These are phyloP conservation scores for Sambucus nigra DNA, from an alignment of 129 eudicot genomes.

Conservation along the genomic window DNA sequence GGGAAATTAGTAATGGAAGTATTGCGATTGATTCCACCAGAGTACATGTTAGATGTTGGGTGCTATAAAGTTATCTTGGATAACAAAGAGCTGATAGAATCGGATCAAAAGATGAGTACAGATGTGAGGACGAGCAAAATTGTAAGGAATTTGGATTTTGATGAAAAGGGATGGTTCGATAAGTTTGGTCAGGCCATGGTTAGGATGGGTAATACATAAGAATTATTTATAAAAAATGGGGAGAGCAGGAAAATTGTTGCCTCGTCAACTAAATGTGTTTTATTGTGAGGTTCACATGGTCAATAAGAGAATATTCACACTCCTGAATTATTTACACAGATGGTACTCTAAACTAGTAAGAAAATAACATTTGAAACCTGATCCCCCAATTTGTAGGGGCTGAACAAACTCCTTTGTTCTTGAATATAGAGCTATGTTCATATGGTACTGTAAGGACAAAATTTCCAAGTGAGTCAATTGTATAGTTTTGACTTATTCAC, in stretches of 20 bases:
- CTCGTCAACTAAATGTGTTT: constrained; percentile 14
- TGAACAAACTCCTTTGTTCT: too few species aligned
- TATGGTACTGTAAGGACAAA: too few species aligned
- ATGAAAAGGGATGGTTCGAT: constrained; percentile 14
- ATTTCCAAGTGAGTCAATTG: too few species aligned
- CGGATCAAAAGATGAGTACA: constrained; percentile 15
- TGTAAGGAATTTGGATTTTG: constrained; percentile 9
- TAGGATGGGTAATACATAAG: constrained; percentile 17
- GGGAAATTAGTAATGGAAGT: neutral
- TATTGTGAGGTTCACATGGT: too few species aligned
- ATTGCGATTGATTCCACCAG: neutral
- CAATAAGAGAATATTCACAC: too few species aligned
- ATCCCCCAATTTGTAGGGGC: too few species aligned
- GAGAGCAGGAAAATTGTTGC: constrained; percentile 23
- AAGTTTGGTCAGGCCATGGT: constrained; percentile 5
- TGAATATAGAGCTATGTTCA: too few species aligned
- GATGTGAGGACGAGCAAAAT: constrained; percentile 1
- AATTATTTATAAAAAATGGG: constrained; percentile 19
- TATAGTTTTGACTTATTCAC: too few species aligned
- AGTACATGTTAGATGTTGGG: constrained; percentile 9
- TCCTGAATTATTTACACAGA: too few species aligned
- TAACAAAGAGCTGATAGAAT: constrained; percentile 11
- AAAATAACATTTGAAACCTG: too few species aligned
- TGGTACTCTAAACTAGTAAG: too few species aligned
- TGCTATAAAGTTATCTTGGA: constrained; percentile 16